Evolutionary conservation across 169 alveolate species (phyloP).

Genomic region (Pseudocohnilembus persalinus): DNA sequence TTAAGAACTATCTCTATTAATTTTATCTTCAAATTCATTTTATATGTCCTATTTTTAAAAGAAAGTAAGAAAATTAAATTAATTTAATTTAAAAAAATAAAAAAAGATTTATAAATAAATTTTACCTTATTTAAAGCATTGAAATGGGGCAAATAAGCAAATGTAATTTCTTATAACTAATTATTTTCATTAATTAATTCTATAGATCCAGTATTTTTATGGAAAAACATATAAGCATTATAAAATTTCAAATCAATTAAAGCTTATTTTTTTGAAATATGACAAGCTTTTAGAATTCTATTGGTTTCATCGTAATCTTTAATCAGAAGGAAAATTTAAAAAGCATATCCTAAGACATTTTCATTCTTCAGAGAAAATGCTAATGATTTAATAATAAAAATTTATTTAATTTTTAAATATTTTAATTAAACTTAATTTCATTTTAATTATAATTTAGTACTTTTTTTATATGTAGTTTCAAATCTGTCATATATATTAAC

Average conservation of each 20-base stretch:
- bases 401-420: too few species aligned
- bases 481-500: too few species aligned
- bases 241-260: neutral
- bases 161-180: neutral
- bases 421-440: too few species aligned
- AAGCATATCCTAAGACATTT: neutral
- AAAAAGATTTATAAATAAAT: too few species aligned
- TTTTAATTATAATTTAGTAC: too few species aligned
- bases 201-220: neutral
- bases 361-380: neutral
- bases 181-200: neutral
- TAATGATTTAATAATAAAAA: too few species aligned
- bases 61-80: too few species aligned
- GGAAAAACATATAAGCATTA: neutral
- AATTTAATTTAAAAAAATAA: too few species aligned
- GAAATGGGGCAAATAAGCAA: neutral
- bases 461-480: neutral
- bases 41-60: neutral
- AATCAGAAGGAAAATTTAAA: neutral
- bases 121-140: neutral
- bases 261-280: neutral
- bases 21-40: neutral
- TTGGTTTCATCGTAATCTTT: neutral
- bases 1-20: neutral
- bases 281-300: neutral